phyloP scores from a whole-genome alignment of 805 yeast genomes.

The Metschnikowia borealis region DNA sequence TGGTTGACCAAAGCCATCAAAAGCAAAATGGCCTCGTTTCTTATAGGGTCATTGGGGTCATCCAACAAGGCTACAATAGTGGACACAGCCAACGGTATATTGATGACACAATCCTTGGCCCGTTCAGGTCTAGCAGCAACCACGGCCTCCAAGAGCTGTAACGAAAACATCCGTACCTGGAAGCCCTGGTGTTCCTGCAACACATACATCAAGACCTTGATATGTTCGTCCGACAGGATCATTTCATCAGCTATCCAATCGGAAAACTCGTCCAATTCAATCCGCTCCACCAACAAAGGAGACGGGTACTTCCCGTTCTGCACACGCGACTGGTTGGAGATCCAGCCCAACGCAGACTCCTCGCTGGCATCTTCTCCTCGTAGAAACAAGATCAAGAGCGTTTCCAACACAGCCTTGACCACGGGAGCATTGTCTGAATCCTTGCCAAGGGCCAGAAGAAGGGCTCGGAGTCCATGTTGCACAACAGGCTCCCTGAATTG shows the following conservation, averaged over 20 bases:
- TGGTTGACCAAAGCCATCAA: slow-evolving; percentile 78
- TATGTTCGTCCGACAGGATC: slow-evolving; percentile 47
- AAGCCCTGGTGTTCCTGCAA: slow-evolving; percentile 56
- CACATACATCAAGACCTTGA: slow-evolving; percentile 35
- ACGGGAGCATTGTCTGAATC: slow-evolving; percentile 70
- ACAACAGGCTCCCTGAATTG: slow-evolving; percentile 88
- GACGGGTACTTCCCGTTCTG: slow-evolving; percentile 79
- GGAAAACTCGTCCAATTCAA: slow-evolving; percentile 75
- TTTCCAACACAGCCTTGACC: slow-evolving; percentile 78
- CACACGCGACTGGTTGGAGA: slow-evolving; percentile 66
- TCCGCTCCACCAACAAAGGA: slow-evolving; percentile 56
- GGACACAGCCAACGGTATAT: slow-evolving; percentile 76
- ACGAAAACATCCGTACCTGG: slow-evolving; percentile 72
- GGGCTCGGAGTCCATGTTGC: slow-evolving; percentile 75
- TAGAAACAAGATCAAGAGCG: slow-evolving; percentile 75
- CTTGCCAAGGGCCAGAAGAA: slow-evolving; percentile 59
- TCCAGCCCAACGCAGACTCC: slow-evolving; percentile 65
- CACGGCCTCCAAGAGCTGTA: slow-evolving; percentile 82
- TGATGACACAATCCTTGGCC: slow-evolving; percentile 68
- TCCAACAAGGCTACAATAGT: slow-evolving; percentile 55
- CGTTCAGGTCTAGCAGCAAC: slow-evolving; percentile 69
- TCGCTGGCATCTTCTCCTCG: slow-evolving; percentile 60
- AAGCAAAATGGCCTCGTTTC: slow-evolving; percentile 84
- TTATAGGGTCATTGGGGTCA: slow-evolving; percentile 65
- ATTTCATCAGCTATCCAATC: slow-evolving; percentile 94